A percentile compares a stretch with the other conserved stretches of the same genome.
Evolutionary conservation across 75 land plant genomes (phyloP).

Genomic region (Sequoiadendron giganteum): DNA sequence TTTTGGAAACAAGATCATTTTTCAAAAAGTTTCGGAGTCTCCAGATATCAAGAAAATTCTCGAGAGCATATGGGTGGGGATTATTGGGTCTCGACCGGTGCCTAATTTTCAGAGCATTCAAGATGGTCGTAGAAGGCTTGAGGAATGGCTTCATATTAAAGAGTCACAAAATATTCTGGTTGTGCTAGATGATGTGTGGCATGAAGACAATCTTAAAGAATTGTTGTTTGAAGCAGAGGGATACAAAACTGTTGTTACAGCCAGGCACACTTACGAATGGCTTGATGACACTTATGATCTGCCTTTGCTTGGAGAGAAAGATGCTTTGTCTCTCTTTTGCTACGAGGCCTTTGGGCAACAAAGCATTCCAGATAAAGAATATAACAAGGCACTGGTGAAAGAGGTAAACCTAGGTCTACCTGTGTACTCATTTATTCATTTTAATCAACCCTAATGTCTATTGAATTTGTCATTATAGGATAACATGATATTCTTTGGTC

Average conservation of each 20-base stretch:
- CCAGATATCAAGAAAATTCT: neutral
- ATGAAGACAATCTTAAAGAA: neutral
- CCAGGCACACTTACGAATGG: too few relatives aligned
- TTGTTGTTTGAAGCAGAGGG: neutral
- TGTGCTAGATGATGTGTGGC: neutral
- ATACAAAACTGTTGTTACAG: neutral
- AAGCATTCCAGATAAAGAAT: neutral
- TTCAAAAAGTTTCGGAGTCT: neutral
- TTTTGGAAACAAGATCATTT: neutral
- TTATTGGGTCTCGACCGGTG: neutral
- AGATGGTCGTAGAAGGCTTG: neutral
- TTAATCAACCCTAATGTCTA: neutral
- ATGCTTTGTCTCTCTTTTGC: constrained; percentile 35
- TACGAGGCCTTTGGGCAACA: neutral
- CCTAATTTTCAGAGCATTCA: too few relatives aligned
- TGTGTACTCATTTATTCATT: neutral
- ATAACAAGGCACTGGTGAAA: neutral
- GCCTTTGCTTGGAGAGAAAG: constrained; percentile 41
- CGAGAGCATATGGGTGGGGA: neutral
- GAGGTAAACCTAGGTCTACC: constrained; percentile 12
- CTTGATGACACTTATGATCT: constrained; percentile 18
- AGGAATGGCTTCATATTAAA: neutral
- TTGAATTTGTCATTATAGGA: neutral
- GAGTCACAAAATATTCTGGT: neutral
- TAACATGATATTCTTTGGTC: too few relatives aligned